These are phyloP conservation scores for Tympanopsis confertula DNA, from an alignment of 2,329 filamentous ascomycete species.

Conservation along the genomic window DNA sequence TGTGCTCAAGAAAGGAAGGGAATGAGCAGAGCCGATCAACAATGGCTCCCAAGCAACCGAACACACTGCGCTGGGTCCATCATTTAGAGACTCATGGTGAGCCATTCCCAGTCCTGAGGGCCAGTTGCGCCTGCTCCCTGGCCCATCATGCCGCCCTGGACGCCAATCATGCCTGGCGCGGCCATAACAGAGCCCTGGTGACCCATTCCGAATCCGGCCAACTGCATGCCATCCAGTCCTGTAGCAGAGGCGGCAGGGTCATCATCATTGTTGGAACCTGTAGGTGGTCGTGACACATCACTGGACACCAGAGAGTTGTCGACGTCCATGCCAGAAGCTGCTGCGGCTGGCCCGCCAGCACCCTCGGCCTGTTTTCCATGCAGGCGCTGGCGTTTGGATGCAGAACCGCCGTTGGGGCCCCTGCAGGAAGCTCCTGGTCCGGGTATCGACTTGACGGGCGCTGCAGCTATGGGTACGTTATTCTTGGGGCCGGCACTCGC, in stretches of 20 bases:
- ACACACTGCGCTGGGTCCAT: no score
- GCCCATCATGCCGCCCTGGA: conserved; percentile 36
- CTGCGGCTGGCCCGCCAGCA: conserved; percentile 30
- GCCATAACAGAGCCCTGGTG: conserved; percentile 27
- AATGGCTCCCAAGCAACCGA: no score
- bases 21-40: no score
- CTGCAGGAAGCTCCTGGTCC: conserved; percentile 45
- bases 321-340: conserved; percentile 45
- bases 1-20: no score
- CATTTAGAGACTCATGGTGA: conserved; percentile 97
- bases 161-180: conserved; percentile 32
- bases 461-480: conserved; percentile 80
- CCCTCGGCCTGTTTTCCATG: conserved; percentile 46
- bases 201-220: conserved; percentile 4
- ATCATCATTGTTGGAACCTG: neutral
- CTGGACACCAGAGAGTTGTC: conserved; percentile 48
- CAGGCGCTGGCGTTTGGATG: conserved; percentile 72
- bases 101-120: conserved; percentile 96
- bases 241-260: neutral
- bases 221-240: conserved; percentile 1
- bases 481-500: conserved; percentile 50
- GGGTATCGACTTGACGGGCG: conserved; percentile 67
- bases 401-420: conserved; percentile 33
- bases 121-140: conserved; percentile 49
- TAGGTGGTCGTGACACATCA: no score